phyloP scores from a whole-genome alignment of 768 basidiomycete genomes.

The Chalciporus sphaerocephalus region DNA sequence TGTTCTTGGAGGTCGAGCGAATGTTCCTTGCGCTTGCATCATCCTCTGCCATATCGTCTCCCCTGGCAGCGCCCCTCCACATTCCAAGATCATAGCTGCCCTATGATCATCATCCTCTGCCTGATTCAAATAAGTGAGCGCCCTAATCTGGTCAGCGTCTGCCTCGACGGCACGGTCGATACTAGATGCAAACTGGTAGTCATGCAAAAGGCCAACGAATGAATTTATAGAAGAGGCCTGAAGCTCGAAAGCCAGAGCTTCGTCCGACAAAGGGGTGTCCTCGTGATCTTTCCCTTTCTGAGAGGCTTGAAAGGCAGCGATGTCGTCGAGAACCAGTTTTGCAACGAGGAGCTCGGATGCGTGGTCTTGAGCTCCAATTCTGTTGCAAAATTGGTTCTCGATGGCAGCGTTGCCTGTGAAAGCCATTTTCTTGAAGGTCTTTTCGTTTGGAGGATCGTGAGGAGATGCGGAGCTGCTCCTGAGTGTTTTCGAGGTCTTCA shows the following conservation, averaged over 20 bases:
- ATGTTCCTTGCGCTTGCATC: slow-evolving; percentile 6
- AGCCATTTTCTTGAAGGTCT: slow-evolving; percentile 2
- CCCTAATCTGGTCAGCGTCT: slow-evolving; percentile 33
- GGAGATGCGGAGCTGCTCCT: too few relatives aligned
- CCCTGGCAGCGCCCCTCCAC: slow-evolving; percentile 21
- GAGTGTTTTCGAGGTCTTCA: too few relatives aligned
- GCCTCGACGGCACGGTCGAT: slow-evolving; percentile 38
- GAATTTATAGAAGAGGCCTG: slow-evolving; percentile 36
- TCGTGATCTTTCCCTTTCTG: slow-evolving; percentile 38
- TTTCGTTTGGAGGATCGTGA: too few relatives aligned
- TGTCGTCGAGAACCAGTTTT: slow-evolving; percentile 40
- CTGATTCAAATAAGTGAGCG: slow-evolving; percentile 31
- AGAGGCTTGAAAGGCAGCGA: slow-evolving; percentile 31
- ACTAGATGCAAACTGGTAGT: slow-evolving; percentile 40
- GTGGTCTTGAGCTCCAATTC: slow-evolving; percentile 22
- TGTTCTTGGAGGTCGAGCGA: slow-evolving; percentile 2
- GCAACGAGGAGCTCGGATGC: slow-evolving; percentile 39
- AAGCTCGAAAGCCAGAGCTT: slow-evolving; percentile 42
- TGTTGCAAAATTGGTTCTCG: slow-evolving; percentile 10
- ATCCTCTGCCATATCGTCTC: slow-evolving; percentile 17
- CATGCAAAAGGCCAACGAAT: slow-evolving; percentile 31
- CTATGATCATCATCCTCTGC: slow-evolving; percentile 40
- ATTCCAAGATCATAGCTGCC: slow-evolving; percentile 37
- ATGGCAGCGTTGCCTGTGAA: slow-evolving; percentile 7
- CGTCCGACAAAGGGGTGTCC: slow-evolving; percentile 35